A percentile compares a stretch with the other conserved stretches of the same genome.
Conservation (phyloP, 1,139 yeast species). For the Diutina neorugosa region DNA sequence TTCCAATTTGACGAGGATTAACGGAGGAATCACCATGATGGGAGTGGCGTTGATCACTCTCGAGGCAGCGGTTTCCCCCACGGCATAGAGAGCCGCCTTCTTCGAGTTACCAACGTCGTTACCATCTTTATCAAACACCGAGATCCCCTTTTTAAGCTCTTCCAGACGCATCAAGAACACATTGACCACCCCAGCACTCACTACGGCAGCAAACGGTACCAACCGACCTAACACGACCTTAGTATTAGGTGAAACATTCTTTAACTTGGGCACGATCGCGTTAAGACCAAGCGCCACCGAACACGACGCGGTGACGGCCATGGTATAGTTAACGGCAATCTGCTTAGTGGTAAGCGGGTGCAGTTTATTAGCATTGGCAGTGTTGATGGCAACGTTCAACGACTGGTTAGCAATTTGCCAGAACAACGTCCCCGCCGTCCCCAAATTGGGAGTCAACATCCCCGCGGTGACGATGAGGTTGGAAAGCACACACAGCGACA, state of each 20-base stretch:
- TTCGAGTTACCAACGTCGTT: conserved; percentile 66
- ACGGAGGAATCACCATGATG: conserved; percentile 90
- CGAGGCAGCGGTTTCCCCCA: conserved; percentile 92
- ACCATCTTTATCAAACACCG: conserved; percentile 61
- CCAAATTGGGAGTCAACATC: conserved; percentile 90
- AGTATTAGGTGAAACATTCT: conserved; percentile 53
- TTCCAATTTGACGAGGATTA: conserved; percentile 68
- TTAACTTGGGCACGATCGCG: conserved; percentile 73
- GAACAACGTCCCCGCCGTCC: conserved; percentile 80
- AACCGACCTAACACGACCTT: conserved; percentile 65
- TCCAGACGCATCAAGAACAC: conserved; percentile 93
- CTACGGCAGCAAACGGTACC: conserved; percentile 97
- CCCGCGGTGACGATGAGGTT: conserved; percentile 93
- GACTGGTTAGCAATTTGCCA: conserved; percentile 98
- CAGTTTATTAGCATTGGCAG: conserved; percentile 91
- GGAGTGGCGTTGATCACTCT: conserved; percentile 96
- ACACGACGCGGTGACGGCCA: conserved; percentile 93
- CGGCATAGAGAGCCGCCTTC: conserved; percentile 82
- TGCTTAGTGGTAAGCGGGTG: conserved; percentile 78
- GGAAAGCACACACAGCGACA: conserved; percentile 91
- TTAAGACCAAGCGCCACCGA: conserved; percentile 90
- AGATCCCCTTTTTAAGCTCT: conserved; percentile 76
- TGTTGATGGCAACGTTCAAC: conserved; percentile 89
- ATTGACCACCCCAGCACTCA: conserved; percentile 88
- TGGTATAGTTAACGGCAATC: conserved; percentile 60